A percentile compares a stretch with the other conserved stretches of the same genome.
Evolutionary conservation across 2,329 filamentous ascomycete genomes (phyloP).

Genomic region (Emmonsia crescens): DNA sequence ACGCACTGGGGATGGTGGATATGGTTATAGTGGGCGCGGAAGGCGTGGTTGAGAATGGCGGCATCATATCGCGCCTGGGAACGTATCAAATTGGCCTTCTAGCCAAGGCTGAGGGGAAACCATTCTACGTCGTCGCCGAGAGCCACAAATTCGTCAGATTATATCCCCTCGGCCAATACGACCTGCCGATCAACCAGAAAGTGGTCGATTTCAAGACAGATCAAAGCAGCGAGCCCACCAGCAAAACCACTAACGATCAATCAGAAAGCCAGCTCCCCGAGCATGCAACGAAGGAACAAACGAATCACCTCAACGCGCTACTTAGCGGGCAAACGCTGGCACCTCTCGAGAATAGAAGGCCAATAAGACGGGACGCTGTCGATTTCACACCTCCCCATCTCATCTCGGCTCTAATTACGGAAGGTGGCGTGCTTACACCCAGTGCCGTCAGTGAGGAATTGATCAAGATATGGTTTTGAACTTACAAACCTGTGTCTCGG

Average conservation of each 20-base stretch:
- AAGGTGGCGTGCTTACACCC: slow-evolving; percentile 52
- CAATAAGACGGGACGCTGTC: slow-evolving; percentile 22
- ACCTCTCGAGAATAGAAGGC: neutral
- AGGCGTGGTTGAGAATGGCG: slow-evolving; percentile 87
- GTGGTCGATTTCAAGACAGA: slow-evolving; percentile 61
- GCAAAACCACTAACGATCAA: neutral
- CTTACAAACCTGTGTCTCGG: too few relatives aligned
- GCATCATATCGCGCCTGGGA: slow-evolving; percentile 79
- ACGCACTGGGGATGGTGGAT: slow-evolving; percentile 65
- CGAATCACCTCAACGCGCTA: slow-evolving; percentile 9
- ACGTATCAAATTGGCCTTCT: slow-evolving; percentile 77
- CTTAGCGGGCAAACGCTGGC: slow-evolving; percentile 11
- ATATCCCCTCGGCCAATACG: slow-evolving; percentile 70
- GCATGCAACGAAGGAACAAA: slow-evolving; percentile 8
- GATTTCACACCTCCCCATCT: slow-evolving; percentile 48
- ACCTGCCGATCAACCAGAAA: slow-evolving; percentile 68
- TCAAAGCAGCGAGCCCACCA: slow-evolving; percentile 24
- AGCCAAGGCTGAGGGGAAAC: slow-evolving; percentile 60
- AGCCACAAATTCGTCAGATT: slow-evolving; percentile 93
- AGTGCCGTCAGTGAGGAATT: slow-evolving; percentile 56
- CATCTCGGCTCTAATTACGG: slow-evolving; percentile 55
- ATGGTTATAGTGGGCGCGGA: slow-evolving; percentile 59
- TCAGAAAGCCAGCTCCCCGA: neutral
- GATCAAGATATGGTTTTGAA: slow-evolving; percentile 50
- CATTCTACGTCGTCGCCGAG: slow-evolving; percentile 85